phyloP scores from a whole-genome alignment of 495 filamentous ascomycete species.

The Daldinia caldariorum region DNA sequence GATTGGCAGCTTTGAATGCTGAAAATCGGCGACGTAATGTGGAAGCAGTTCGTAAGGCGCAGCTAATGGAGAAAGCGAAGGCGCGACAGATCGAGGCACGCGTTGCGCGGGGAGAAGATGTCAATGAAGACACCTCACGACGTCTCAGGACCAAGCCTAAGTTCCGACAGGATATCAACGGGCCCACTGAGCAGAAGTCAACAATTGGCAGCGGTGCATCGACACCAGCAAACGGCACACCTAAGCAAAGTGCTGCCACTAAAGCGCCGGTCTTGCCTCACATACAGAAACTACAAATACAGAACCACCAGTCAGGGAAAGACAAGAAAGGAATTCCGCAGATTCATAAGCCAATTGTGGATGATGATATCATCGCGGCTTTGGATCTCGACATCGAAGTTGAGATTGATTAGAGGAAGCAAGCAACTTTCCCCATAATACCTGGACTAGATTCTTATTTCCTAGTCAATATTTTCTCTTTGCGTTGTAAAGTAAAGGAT shows the following conservation, averaged over 20 bases:
- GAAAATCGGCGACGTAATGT: conserved; percentile 81
- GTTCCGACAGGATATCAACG: conserved; percentile 67
- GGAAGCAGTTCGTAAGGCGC: conserved; percentile 84
- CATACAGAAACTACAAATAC: conserved; percentile 62
- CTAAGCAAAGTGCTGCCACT: conserved; percentile 45
- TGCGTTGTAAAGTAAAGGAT: not conserved
- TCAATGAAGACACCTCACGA: conserved; percentile 64
- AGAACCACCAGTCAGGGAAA: conserved; percentile 54
- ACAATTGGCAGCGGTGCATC: conserved; percentile 52
- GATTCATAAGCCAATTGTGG: conserved; percentile 76
- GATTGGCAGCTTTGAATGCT: conserved; percentile 76
- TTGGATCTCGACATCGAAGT: conserved; percentile 85
- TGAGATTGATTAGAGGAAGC: conserved; percentile 61
- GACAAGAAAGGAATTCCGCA: conserved; percentile 69
- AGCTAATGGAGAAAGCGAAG: conserved; percentile 77
- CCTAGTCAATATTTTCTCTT: not conserved
- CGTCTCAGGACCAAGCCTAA: conserved; percentile 70
- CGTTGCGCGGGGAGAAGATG: conserved; percentile 62
- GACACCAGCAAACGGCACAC: conserved; percentile 51
- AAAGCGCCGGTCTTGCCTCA: conserved; percentile 51
- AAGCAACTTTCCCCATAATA: conserved; percentile 1
- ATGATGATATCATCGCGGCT: conserved; percentile 84
- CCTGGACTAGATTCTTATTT: not conserved
- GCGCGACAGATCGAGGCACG: conserved; percentile 65
- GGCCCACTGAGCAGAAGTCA: conserved; percentile 47